Evolutionary conservation across 805 yeast genomes (phyloP).

Genomic region (Kuraishia ogatae): DNA sequence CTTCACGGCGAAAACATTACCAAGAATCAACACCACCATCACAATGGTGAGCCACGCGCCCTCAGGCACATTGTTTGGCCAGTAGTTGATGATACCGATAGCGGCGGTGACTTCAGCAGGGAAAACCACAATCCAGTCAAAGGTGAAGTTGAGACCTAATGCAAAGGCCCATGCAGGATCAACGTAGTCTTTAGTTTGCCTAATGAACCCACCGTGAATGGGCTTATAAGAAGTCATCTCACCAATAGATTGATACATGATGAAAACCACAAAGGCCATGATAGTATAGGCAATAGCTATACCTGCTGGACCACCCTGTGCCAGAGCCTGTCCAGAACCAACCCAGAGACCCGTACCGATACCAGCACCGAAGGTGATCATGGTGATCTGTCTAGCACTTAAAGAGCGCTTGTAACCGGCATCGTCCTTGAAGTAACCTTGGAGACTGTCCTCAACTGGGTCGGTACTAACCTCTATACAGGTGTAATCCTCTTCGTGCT

Average conservation of each 20-base stretch:
- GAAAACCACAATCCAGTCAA: slow-evolving; percentile 55
- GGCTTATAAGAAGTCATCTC: slow-evolving; percentile 54
- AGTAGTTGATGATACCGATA: slow-evolving; percentile 49
- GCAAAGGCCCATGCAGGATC: slow-evolving; percentile 54
- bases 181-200: slow-evolving; percentile 29
- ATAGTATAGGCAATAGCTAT: slow-evolving; percentile 47
- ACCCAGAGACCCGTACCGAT: slow-evolving; percentile 71
- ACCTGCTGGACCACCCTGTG: slow-evolving; percentile 38
- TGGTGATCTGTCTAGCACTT: slow-evolving; percentile 41
- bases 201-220: slow-evolving; percentile 51
- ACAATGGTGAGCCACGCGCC: slow-evolving; percentile 52
- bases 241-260: slow-evolving; percentile 56
- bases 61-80: slow-evolving; percentile 46
- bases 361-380: slow-evolving; percentile 81
- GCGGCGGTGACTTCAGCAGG: slow-evolving; percentile 62
- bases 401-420: slow-evolving; percentile 23
- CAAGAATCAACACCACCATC: slow-evolving; percentile 31
- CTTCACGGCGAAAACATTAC: slow-evolving; percentile 20
- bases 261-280: slow-evolving; percentile 49
- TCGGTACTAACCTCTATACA: neutral
- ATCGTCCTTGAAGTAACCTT: slow-evolving; percentile 4
- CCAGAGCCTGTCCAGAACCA: slow-evolving; percentile 43
- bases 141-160: slow-evolving; percentile 52
- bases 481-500: neutral
- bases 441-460: neutral